Percentiles rank a stretch among this genome's conserved stretches.
These are phyloP conservation scores for Chaetomiaceae sp. DNA, from an alignment of 2,329 filamentous ascomycete genomes.

Conservation along the genomic window DNA sequence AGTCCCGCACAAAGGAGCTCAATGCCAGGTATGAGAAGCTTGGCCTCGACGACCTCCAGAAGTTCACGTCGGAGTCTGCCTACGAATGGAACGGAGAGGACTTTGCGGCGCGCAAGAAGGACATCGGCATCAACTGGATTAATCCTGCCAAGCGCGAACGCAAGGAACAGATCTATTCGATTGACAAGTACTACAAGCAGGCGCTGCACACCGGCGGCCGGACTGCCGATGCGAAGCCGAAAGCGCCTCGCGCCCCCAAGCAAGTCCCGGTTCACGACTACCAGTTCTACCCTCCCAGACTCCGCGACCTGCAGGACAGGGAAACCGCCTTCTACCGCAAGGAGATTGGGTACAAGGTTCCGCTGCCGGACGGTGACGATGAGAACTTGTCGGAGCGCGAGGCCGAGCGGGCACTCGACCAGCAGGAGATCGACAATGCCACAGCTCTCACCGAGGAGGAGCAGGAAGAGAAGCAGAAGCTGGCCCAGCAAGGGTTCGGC, in stretches of 20 bases:
- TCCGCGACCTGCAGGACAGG: slow-evolving; percentile 87
- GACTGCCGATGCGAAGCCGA: slow-evolving; percentile 80
- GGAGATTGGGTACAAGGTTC: slow-evolving; percentile 92
- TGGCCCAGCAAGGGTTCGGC: slow-evolving; percentile 80
- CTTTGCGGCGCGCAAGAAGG: slow-evolving; percentile 86
- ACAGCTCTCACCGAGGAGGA: slow-evolving; percentile 84
- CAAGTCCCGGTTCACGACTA: slow-evolving; percentile 91
- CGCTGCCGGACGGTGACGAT: slow-evolving; percentile 79
- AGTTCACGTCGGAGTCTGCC: slow-evolving; percentile 93
- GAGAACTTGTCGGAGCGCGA: slow-evolving; percentile 77
- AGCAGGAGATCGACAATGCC: slow-evolving; percentile 89
- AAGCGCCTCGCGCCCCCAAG: slow-evolving; percentile 91
- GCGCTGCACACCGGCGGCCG: slow-evolving; percentile 73
- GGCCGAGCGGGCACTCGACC: slow-evolving; percentile 78
- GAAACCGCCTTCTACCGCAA: slow-evolving; percentile 95
- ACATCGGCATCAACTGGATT: slow-evolving; percentile 92
- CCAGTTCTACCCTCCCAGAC: slow-evolving; percentile 84
- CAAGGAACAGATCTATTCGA: slow-evolving; percentile 96
- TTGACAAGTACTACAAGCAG: slow-evolving; percentile 97
- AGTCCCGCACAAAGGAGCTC: slow-evolving; percentile 80
- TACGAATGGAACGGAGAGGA: slow-evolving; percentile 99
- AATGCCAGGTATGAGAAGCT: slow-evolving; percentile 95
- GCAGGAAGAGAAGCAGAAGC: slow-evolving; percentile 72
- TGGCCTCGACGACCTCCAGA: slow-evolving; percentile 92
- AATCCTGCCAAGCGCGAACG: slow-evolving; percentile 97